Percentiles rank a stretch among this genome's conserved stretches.
These are phyloP conservation scores for Ustilago tritici DNA, from an alignment of 1,284 basidiomycete genomes.

Conservation along the genomic window DNA sequence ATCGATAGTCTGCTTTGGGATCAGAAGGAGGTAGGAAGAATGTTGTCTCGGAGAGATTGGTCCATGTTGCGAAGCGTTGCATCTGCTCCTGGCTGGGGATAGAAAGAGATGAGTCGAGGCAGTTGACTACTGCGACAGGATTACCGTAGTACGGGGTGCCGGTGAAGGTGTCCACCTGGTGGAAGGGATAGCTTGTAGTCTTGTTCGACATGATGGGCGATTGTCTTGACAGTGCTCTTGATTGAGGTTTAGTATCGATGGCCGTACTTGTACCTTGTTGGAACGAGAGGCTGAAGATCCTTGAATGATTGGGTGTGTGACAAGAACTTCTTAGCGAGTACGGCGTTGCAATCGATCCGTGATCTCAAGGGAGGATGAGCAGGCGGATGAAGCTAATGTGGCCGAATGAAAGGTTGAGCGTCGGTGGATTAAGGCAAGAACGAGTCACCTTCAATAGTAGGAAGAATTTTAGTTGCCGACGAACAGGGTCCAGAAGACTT, in stretches of 20 bases:
- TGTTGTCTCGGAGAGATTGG: conserved; percentile 63
- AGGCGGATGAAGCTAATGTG: neutral
- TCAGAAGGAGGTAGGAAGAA: conserved; percentile 52
- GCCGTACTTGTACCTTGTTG: too few species aligned
- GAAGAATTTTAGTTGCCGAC: neutral
- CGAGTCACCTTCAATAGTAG: conserved; percentile 18
- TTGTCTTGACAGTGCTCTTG: neutral
- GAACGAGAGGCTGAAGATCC: neutral
- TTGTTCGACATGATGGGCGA: neutral
- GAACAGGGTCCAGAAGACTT: conserved; percentile 10
- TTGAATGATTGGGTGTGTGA: neutral
- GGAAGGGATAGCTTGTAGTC: conserved; percentile 35
- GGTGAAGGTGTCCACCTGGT: conserved; percentile 62
- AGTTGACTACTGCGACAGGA: conserved; percentile 62
- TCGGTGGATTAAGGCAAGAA: neutral
- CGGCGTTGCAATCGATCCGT: neutral
- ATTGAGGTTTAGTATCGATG: too few species aligned
- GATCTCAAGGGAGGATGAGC: conserved; percentile 1
- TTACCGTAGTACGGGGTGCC: conserved; percentile 52
- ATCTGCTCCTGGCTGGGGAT: conserved; percentile 42
- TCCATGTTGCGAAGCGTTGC: conserved; percentile 59
- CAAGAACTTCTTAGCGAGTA: too few species aligned
- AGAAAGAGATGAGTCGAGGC: conserved; percentile 23
- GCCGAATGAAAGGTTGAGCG: neutral
- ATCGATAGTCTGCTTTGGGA: conserved; percentile 49